phyloP scores from a whole-genome alignment of 148 eudicot genomes.

The Agrostemma githago region DNA sequence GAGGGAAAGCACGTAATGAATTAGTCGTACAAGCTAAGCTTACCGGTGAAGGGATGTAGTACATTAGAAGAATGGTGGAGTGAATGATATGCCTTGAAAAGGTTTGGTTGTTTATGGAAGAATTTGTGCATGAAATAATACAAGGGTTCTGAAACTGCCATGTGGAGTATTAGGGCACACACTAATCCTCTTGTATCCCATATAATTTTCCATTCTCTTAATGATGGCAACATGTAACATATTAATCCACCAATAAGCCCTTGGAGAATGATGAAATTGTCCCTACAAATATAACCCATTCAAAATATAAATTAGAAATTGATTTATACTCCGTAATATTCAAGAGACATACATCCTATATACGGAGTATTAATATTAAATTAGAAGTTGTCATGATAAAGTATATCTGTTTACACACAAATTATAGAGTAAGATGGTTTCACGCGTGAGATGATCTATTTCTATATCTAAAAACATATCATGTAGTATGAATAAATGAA shows the following conservation, averaged over 20 bases:
- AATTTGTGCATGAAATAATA: conserved; percentile 58
- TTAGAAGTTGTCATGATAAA: no score
- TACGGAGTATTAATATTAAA: no score
- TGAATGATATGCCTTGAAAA: conserved; percentile 55
- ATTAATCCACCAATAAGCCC: conserved; percentile 43
- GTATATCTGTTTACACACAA: no score
- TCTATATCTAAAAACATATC: no score
- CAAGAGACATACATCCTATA: no score
- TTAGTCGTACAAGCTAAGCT: background rate
- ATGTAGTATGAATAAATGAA: no score
- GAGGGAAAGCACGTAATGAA: no score
- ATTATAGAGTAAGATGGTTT: no score
- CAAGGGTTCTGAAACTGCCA: conserved; percentile 70
- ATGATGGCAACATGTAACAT: conserved; percentile 41
- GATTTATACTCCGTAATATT: no score
- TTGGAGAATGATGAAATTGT: conserved; percentile 68
- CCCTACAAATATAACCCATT: conserved; percentile 42
- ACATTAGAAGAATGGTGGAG: conserved; percentile 69
- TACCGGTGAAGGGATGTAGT: conserved; percentile 71
- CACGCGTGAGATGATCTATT: no score
- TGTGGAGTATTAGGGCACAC: conserved; percentile 44
- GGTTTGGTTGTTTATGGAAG: conserved; percentile 40
- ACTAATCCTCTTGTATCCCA: conserved; percentile 57
- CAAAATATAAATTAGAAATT: background rate
- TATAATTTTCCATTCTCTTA: conserved; percentile 25